Evolutionary conservation across 768 basidiomycete genomes (phyloP).

Genomic region (Mycena leptocephala): DNA sequence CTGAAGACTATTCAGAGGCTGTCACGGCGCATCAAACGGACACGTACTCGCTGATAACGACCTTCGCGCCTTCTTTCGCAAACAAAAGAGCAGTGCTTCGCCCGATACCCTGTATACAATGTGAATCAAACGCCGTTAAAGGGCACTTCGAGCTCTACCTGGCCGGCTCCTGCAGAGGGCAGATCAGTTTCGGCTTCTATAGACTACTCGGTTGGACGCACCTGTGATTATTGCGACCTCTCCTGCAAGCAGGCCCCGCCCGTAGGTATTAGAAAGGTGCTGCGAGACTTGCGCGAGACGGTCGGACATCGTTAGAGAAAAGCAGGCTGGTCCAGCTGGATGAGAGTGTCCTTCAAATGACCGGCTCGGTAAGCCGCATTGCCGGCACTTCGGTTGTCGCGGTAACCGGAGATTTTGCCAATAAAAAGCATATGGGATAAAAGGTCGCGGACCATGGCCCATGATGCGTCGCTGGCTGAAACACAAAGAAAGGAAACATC

Average conservation of each 20-base stretch:
- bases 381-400: background rate
- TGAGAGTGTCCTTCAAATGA: background rate
- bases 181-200: background rate
- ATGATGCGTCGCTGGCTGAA: no score
- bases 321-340: background rate
- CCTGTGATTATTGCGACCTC: constrained; percentile 93
- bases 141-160: constrained; percentile 65
- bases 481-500: no score
- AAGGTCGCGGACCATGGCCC: no score
- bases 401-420: background rate
- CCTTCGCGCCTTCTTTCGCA: constrained; percentile 89
- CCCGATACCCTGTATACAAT: constrained; percentile 81
- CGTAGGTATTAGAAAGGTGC: constrained; percentile 71
- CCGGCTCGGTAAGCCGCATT: background rate
- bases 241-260: constrained; percentile 76
- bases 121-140: constrained; percentile 14
- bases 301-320: constrained; percentile 58
- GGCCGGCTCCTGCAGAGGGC: constrained; percentile 74
- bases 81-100: constrained; percentile 82
- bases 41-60: constrained; percentile 86
- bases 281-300: constrained; percentile 81
- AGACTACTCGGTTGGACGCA: constrained; percentile 48
- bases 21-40: background rate
- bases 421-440: no score
- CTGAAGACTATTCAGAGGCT: constrained; percentile 50